Conservation (phyloP, 2,329 filamentous ascomycete genomes). For the Colletotrichum sp. region DNA sequence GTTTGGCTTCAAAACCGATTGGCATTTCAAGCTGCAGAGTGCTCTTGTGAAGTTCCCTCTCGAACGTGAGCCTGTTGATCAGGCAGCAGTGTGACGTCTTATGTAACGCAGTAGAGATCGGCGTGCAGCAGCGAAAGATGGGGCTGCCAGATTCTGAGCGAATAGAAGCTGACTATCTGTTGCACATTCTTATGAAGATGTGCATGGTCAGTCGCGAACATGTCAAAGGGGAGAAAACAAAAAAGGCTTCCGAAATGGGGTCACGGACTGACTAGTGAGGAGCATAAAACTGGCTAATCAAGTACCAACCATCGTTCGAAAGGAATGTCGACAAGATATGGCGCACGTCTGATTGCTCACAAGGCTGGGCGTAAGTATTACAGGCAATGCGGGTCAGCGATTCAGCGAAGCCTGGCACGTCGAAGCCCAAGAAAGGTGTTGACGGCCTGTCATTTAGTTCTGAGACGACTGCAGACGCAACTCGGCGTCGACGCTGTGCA, state of each 20-base stretch:
- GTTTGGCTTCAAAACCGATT: not conserved
- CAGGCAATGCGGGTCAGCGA: not conserved
- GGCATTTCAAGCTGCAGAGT: not conserved
- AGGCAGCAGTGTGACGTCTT: not conserved
- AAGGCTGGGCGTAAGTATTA: not conserved
- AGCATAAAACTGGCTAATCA: not conserved
- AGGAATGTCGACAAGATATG: not conserved
- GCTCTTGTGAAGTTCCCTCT: not conserved
- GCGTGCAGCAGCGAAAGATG: not conserved
- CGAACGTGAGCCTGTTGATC: not conserved
- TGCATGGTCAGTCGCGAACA: not conserved
- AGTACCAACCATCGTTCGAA: accelerated
- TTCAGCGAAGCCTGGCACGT: not conserved
- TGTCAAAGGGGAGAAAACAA: not conserved
- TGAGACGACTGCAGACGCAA: not conserved
- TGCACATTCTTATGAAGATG: not conserved
- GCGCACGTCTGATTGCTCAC: not conserved
- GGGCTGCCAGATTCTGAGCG: not conserved
- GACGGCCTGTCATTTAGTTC: not conserved
- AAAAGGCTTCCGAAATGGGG: accelerated
- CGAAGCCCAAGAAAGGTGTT: not conserved
- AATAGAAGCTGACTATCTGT: not conserved
- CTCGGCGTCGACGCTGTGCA: not conserved
- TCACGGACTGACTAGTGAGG: no score
- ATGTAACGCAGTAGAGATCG: not conserved